These are phyloP conservation scores for Lasiodiplodia citricola DNA, from an alignment of 2,329 filamentous ascomycete genomes.

Conservation along the genomic window DNA sequence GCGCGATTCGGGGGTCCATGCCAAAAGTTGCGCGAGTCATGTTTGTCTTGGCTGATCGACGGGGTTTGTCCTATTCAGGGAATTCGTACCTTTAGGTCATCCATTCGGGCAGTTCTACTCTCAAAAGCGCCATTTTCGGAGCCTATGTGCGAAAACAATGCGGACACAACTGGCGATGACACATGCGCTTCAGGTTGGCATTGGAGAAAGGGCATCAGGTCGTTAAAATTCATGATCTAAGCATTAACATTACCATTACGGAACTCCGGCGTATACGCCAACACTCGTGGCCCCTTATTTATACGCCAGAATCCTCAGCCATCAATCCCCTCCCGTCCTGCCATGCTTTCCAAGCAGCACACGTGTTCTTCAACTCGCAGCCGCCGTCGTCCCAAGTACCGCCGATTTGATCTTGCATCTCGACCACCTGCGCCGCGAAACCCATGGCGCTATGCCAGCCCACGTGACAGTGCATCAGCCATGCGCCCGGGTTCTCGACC, in stretches of 20 bases:
- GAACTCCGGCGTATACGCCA: not conserved
- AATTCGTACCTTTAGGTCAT: not conserved
- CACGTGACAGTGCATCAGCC: conserved; percentile 32
- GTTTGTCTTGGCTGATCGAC: conserved; percentile 2
- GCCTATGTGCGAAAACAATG: not conserved
- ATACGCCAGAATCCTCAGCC: conserved; percentile 2
- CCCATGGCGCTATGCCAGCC: conserved; percentile 55
- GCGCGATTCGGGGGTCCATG: not conserved
- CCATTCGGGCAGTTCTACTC: not conserved
- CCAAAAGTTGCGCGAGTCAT: conserved; percentile 5
- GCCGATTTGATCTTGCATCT: conserved; percentile 15
- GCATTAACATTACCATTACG: conserved; percentile 13
- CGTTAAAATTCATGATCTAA: not conserved
- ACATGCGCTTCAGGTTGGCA: not conserved
- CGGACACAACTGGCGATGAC: too few species aligned
- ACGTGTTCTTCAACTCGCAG: conserved; percentile 1
- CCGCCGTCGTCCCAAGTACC: conserved; percentile 7
- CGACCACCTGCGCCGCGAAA: conserved; percentile 56
- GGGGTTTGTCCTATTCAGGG: not conserved
- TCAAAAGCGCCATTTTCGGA: not conserved
- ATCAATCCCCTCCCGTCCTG: not conserved
- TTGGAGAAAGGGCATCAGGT: not conserved
- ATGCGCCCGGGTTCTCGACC: conserved; percentile 58
- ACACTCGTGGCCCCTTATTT: not conserved
- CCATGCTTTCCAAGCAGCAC: conserved; percentile 8